A percentile compares a stretch with the other conserved stretches of the same genome.
Conservation (phyloP, 1,284 basidiomycete species). For the Microbotryum lychnidis-dioicae region DNA sequence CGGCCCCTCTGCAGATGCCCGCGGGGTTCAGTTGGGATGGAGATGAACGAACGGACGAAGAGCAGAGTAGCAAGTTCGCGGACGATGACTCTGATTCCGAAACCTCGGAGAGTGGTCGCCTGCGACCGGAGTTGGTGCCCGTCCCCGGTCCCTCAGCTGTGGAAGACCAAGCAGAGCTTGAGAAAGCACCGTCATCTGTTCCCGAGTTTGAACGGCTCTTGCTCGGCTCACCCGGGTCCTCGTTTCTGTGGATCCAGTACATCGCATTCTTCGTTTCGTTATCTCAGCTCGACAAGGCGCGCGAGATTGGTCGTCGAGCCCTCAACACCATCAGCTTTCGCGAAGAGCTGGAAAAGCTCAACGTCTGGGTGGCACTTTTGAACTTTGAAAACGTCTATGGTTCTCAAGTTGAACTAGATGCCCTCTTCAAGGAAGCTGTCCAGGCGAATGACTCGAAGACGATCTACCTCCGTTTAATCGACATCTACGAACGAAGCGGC, state of each 20-base stretch:
- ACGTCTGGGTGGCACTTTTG: constrained; percentile 94
- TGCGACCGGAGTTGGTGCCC: constrained; percentile 1
- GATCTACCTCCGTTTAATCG: constrained; percentile 71
- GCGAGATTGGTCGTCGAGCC: constrained; percentile 76
- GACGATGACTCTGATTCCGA: constrained; percentile 32
- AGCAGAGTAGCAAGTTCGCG: constrained; percentile 11
- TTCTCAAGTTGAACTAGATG: constrained; percentile 66
- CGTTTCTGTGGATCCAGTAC: constrained; percentile 97
- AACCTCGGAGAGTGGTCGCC: constrained; percentile 32
- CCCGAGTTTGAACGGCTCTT: constrained; percentile 91
- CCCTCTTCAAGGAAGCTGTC: constrained; percentile 79
- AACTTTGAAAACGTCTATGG: constrained; percentile 95
- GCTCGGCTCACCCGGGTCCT: constrained; percentile 93
- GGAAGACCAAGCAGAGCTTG: constrained; percentile 19
- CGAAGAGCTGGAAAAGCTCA: constrained; percentile 92
- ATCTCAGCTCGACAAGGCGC: constrained; percentile 89
- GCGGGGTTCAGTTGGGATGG: constrained; percentile 50
- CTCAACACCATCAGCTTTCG: constrained; percentile 84
- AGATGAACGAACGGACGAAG: constrained; percentile 24
- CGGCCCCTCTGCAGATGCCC: constrained; percentile 41
- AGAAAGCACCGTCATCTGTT: constrained; percentile 81
- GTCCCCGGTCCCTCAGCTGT: background rate
- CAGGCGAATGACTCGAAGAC: constrained; percentile 88
- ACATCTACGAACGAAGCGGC: constrained; percentile 72
- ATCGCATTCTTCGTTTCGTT: constrained; percentile 98